Base-by-base conservation (phyloP, 2,329 filamentous ascomycete species). In the Cladosporium sp. region DNA sequence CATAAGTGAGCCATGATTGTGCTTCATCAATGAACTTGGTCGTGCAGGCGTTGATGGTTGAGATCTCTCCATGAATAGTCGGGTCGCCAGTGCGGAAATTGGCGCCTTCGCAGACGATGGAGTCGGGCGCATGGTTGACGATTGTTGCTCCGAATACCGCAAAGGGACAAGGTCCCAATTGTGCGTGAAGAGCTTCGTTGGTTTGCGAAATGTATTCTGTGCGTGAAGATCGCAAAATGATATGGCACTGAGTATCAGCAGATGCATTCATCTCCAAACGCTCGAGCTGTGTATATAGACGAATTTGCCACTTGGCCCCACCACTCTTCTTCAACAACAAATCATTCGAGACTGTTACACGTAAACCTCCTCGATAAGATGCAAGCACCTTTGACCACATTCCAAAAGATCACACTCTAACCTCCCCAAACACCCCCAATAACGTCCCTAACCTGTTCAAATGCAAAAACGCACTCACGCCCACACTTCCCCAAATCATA, bases 401-500 rank as follows among this genome's bases (percentile, higher is more conserved):
- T n/a, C n/a, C 38, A 44, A 44, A 44, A 44, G 18, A 44, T 38
- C n/a, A 55, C 24, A 57, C 47, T 34, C 26, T 36, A 15, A 65
- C 24, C 41, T 15, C 64, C 34, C 68, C 69, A 66, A 70, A 71
- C 10, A 65, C 7, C 14, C 64, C 67, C 38, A 64, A 21, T 15
- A 71, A 28, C 21, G 68, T 68, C 18, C 54, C 59, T 51, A 65
- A 59, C 18, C 69, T 59, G 54, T 68, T 68, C 6, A 68, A 52
- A 63, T 68, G 67, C 60, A 70, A 41, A 49, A 68, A 65, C 10
- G 41, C 26, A 61, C 67, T 70, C 24, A 54, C 65, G 5, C 64
- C 68, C 21, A 70, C 65, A 65, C 65, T 68, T 15, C 68, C 68
- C 68, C 68, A 69, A 26, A 66, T 55, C 65, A 70, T 68, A 57